Percentiles rank a stretch among this genome's conserved stretches.
Conservation (phyloP, 306 rosid genomes). For the Sicyos edulis region DNA sequence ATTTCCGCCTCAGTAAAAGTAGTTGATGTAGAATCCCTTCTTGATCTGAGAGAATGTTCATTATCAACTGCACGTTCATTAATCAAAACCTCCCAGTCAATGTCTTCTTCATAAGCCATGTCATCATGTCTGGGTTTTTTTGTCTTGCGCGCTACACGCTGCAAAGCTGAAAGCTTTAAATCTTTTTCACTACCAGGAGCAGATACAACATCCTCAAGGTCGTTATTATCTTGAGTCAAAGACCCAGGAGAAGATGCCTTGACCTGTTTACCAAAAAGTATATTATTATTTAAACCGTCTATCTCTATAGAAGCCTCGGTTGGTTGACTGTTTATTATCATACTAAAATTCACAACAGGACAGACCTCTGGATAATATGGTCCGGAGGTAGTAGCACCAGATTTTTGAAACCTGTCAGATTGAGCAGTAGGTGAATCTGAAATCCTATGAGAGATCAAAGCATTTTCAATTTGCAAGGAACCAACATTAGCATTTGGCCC, state of each 20-base stretch:
- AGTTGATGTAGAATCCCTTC: constrained; percentile 54
- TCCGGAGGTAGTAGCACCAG: too few species aligned
- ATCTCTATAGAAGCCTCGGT: constrained; percentile 17
- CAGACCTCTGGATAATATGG: background rate
- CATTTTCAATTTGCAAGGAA: constrained; percentile 10
- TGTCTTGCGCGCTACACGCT: constrained; percentile 45
- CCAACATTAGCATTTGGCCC: background rate
- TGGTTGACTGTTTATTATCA: background rate
- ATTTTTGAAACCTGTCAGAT: too few species aligned
- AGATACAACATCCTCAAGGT: constrained; percentile 45
- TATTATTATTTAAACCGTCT: constrained; percentile 20
- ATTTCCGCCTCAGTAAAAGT: constrained; percentile 56
- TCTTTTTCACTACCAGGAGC: constrained; percentile 45
- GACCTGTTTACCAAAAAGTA: constrained; percentile 27
- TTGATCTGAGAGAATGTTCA: constrained; percentile 40
- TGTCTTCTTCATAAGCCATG: constrained; percentile 99
- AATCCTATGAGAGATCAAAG: background rate
- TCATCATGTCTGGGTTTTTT: constrained; percentile 79
- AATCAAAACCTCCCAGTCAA: constrained; percentile 76
- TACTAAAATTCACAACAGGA: background rate
- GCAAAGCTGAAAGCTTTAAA: constrained; percentile 40
- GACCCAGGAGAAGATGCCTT: constrained; percentile 40
- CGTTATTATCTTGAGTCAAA: constrained; percentile 52
- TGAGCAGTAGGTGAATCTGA: background rate
- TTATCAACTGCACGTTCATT: constrained; percentile 35